A percentile compares a stretch with the other conserved stretches of the same genome.
phyloP scores from a whole-genome alignment of 192 early-diverging fungal genomes.

The Coemansia sp. region DNA sequence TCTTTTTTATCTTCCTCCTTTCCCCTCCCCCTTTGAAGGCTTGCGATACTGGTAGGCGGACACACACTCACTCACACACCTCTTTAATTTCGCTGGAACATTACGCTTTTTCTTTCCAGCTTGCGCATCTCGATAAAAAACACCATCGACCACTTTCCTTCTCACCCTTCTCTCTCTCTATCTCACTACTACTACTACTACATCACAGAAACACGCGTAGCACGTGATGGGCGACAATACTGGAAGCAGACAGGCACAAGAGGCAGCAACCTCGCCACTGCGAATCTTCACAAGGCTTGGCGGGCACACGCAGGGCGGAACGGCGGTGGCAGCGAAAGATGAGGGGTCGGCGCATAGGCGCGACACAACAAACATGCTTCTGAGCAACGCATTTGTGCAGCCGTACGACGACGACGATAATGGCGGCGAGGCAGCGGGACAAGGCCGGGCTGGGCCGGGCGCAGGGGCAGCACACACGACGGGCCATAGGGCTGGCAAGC shows the following conservation, averaged over 20 bases:
- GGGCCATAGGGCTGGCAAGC: slow-evolving; percentile 4
- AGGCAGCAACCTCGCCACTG: slow-evolving; percentile 28
- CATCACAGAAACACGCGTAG: background rate
- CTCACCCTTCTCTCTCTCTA: too few species aligned
- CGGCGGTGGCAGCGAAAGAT: slow-evolving; percentile 18
- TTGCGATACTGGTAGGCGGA: too few species aligned
- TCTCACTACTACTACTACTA: background rate
- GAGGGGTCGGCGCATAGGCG: slow-evolving; percentile 17
- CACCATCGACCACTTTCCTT: too few species aligned
- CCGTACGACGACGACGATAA: slow-evolving; percentile 16
- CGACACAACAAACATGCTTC: slow-evolving; percentile 24
- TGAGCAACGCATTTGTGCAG: slow-evolving; percentile 33
- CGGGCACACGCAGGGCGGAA: background rate
- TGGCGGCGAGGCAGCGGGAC: slow-evolving; percentile 10
- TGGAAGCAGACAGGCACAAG: slow-evolving; percentile 29
- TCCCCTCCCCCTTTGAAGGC: too few species aligned
- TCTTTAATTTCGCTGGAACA: too few species aligned
- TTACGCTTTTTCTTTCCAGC: too few species aligned
- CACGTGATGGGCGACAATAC: slow-evolving; percentile 39
- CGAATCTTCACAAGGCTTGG: slow-evolving; percentile 43
- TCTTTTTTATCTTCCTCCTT: too few species aligned
- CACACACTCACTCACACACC: too few species aligned
- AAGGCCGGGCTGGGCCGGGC: background rate
- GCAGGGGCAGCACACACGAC: slow-evolving; percentile 3
- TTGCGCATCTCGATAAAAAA: too few species aligned